These are phyloP conservation scores for Fragilaria crotonensis DNA, from an alignment of 108 stramenopile genomes.

Conservation along the genomic window DNA sequence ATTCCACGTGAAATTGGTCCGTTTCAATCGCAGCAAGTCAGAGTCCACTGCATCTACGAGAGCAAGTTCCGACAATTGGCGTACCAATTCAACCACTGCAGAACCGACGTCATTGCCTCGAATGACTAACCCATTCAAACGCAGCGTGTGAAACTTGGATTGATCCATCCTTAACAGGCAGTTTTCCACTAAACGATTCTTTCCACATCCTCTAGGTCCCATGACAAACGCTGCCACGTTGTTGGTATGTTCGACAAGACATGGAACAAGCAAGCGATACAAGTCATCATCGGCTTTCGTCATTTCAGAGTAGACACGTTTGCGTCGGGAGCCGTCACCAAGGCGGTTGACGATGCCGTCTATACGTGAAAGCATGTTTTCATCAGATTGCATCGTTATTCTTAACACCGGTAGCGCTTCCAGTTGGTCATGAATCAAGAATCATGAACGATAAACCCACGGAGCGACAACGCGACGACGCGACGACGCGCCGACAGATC, in stretches of 20 bases:
- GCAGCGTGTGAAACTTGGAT: slow-evolving; percentile 46
- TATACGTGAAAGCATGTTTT: background rate
- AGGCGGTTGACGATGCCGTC: background rate
- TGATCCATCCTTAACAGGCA: slow-evolving; percentile 36
- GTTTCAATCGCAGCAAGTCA: background rate
- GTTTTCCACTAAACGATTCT: slow-evolving; percentile 57
- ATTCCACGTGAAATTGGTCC: slow-evolving; percentile 48
- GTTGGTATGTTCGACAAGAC: slow-evolving; percentile 12
- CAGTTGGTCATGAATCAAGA: too few relatives aligned
- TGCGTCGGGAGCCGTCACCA: background rate
- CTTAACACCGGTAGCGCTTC: too few relatives aligned
- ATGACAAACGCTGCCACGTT: slow-evolving; percentile 66
- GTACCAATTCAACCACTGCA: slow-evolving; percentile 66
- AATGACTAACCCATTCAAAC: slow-evolving; percentile 58
- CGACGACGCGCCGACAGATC: too few relatives aligned
- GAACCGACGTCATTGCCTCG: slow-evolving; percentile 57
- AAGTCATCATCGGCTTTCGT: slow-evolving; percentile 9
- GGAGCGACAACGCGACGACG: too few relatives aligned
- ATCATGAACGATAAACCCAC: too few relatives aligned
- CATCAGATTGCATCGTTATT: background rate
- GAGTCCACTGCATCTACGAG: slow-evolving; percentile 6
- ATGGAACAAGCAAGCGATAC: slow-evolving; percentile 23
- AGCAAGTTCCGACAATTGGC: slow-evolving; percentile 64
- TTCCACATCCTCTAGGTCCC: slow-evolving; percentile 70
- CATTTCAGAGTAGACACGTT: background rate